Base-by-base conservation (phyloP, 2,329 filamentous ascomycete species). In the Colletotrichum incanum region DNA sequence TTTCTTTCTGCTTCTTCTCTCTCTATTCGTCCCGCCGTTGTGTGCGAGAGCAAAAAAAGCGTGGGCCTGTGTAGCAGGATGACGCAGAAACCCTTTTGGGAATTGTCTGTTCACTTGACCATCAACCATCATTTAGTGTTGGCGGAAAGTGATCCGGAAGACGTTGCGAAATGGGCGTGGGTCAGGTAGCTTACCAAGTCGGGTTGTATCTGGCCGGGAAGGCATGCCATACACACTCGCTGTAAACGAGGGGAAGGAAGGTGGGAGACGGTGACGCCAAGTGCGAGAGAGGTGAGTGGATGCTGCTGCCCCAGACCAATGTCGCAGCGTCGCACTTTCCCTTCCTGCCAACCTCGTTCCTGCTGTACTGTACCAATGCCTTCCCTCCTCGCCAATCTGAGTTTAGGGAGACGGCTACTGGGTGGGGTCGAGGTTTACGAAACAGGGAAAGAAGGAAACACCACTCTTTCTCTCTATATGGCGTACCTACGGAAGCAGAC, bases 371-470 rank as follows among this genome's bases (percentile, higher is more conserved):
- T 50, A 49, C 62, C 37, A 70, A 37, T 26, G 52, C 49, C 43
- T 31, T 26, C 47, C 49, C 28, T 37, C 55, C 68, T 71, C 65
- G 64, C 68, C 68, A 63, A 71, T 71, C 68, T 68, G 50, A 58
- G 68, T 71, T 68, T 34, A 45, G 58, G 50, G 34, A 52, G 50
- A 37, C 58, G 34, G 43, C 41, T 26, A 26, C 39, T n/a, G 18
- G 58, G 68, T 68, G 65, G 65, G 52, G 58, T 39, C 50, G 52
- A n/a, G 12, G 34, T 23, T 49, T 67, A 67, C 68, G 58, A 68
- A 68, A 68, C 58, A 68, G 52, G 64, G 39, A 68, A 71, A 59
- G 58, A 62, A 71, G 68, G 50, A 71, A 71, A 62, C 34, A n/a
- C 26, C 63, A 61, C 41, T 50, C 26, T 37, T 2, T 37, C 8